Evolutionary conservation across 768 basidiomycete genomes (phyloP).

Genomic region (Phaeotremella skinneri): DNA sequence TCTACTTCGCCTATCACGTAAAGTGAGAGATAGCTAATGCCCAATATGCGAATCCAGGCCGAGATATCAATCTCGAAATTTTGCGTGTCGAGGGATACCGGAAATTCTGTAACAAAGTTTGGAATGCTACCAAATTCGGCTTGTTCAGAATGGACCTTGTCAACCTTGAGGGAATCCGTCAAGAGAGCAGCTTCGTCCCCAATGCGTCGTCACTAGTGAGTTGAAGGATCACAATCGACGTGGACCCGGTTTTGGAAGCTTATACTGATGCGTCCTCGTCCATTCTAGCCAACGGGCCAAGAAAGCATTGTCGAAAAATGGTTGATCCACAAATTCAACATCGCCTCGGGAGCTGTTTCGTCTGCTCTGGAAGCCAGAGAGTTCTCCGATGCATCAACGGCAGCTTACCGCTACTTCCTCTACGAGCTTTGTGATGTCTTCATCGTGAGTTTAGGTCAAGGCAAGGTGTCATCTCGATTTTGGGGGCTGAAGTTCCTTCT

Average conservation of each 20-base stretch:
- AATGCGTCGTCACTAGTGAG: constrained; percentile 65
- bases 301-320: constrained; percentile 91
- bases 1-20: background rate
- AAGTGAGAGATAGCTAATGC: background rate
- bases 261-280: constrained; percentile 2
- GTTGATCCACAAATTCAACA: constrained; percentile 91
- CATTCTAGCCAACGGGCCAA: constrained; percentile 70
- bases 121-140: constrained; percentile 99
- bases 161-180: constrained; percentile 45
- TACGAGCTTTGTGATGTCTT: constrained; percentile 99
- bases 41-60: constrained; percentile 58
- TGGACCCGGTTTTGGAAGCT: background rate
- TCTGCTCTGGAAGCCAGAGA: constrained; percentile 71
- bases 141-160: constrained; percentile 85
- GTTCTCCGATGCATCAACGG: constrained; percentile 86
- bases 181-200: constrained; percentile 66
- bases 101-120: constrained; percentile 99
- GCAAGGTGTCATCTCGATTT: no score
- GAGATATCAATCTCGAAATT: constrained; percentile 96
- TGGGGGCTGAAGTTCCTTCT: constrained; percentile 4
- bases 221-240: background rate
- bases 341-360: constrained; percentile 75
- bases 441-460: constrained; percentile 69
- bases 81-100: constrained; percentile 94
- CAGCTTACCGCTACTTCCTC: constrained; percentile 90